Evolutionary conservation across 2,329 filamentous ascomycete genomes (phyloP).

Genomic region (Neonectria ditissima): DNA sequence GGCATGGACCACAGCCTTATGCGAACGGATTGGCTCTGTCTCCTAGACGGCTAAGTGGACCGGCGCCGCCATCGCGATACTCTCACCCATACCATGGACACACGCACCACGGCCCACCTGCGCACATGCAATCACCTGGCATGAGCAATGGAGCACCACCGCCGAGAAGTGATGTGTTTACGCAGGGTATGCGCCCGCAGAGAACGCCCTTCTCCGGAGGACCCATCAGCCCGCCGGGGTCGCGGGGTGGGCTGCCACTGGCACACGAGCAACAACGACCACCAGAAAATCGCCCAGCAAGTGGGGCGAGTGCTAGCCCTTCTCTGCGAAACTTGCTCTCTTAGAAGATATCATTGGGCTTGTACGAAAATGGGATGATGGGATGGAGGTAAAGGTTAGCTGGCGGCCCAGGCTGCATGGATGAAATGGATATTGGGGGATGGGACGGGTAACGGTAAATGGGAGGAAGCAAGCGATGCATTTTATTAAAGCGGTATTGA

Average conservation of each 20-base stretch:
- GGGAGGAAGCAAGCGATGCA: not conserved
- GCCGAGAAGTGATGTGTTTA: slow-evolving; percentile 49
- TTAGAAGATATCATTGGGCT: slow-evolving; percentile 50
- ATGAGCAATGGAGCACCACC: slow-evolving; percentile 51
- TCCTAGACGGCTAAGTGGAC: slow-evolving; percentile 59
- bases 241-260: slow-evolving; percentile 53
- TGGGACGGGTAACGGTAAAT: not conserved
- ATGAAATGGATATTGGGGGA: not conserved
- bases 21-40: slow-evolving; percentile 62
- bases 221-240: slow-evolving; percentile 59
- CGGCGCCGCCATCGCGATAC: slow-evolving; percentile 57
- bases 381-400: not conserved
- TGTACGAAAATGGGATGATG: not conserved
- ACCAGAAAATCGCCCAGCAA: slow-evolving; percentile 60
- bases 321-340: slow-evolving; percentile 80
- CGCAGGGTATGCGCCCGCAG: slow-evolving; percentile 58
- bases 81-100: slow-evolving; percentile 50
- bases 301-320: slow-evolving; percentile 81
- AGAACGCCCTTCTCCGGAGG: slow-evolving; percentile 57
- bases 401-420: not conserved
- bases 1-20: slow-evolving; percentile 48
- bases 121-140: slow-evolving; percentile 47
- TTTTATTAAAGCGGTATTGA: slow-evolving; percentile 4
- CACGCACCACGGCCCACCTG: slow-evolving; percentile 40
- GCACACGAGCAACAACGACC: slow-evolving; percentile 46